phyloP scores from a whole-genome alignment of 1,284 basidiomycete genomes.

The Puccinia horiana region DNA sequence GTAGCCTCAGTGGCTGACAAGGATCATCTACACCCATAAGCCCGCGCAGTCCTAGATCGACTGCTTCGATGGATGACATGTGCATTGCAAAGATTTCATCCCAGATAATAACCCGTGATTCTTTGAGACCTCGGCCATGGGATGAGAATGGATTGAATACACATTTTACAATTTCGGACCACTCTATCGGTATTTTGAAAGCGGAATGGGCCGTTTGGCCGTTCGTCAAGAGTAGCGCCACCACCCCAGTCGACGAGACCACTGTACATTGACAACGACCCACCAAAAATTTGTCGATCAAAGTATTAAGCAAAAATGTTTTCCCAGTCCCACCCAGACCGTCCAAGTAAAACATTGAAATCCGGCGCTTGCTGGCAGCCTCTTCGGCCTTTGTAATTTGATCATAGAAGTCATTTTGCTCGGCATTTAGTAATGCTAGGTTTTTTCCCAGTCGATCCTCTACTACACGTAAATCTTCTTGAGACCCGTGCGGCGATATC shows the following conservation, averaged over 20 bases:
- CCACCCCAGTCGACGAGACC: conserved; percentile 62
- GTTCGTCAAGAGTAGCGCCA: conserved; percentile 61
- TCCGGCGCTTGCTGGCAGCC: too few relatives aligned
- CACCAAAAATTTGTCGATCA: conserved; percentile 58
- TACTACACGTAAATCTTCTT: too few relatives aligned
- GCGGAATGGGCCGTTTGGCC: conserved; percentile 53
- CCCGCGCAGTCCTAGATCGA: background rate
- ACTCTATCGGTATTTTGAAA: conserved; percentile 1
- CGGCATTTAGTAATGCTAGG: too few relatives aligned
- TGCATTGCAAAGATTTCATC: background rate
- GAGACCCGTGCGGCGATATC: too few relatives aligned
- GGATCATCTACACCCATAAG: background rate
- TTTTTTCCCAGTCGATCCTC: too few relatives aligned
- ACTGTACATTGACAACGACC: too few relatives aligned
- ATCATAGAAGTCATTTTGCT: too few relatives aligned
- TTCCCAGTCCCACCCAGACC: conserved; percentile 63
- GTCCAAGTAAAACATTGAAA: conserved; percentile 62
- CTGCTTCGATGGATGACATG: background rate
- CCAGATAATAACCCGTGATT: background rate
- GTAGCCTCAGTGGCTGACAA: too few relatives aligned
- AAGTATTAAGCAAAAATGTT: conserved; percentile 62
- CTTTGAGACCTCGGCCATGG: background rate
- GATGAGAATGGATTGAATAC: background rate
- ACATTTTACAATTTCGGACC: conserved; percentile 54
- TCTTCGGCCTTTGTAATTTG: conserved; percentile 54